A percentile compares a stretch with the other conserved stretches of the same genome.
phyloP scores from a whole-genome alignment of 2,329 filamentous ascomycete species.

The Ophiobolus disseminans region DNA sequence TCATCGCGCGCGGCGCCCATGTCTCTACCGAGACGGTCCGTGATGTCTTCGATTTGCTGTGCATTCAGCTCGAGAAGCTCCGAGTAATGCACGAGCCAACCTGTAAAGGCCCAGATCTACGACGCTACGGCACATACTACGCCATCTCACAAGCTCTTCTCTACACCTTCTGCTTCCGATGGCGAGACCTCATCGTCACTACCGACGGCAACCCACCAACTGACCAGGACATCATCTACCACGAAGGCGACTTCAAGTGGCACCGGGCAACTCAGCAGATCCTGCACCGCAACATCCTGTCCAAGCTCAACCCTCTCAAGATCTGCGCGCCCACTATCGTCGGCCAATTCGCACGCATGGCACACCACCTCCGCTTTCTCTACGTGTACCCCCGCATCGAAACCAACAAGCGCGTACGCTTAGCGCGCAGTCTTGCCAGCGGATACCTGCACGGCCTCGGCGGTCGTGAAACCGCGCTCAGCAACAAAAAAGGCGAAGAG shows the following conservation, averaged over 20 bases:
- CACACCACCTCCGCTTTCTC: slow-evolving; percentile 83
- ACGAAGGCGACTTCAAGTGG: slow-evolving; percentile 80
- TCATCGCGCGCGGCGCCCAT: slow-evolving; percentile 87
- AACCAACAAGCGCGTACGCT: slow-evolving; percentile 86
- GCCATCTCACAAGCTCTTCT: slow-evolving; percentile 85
- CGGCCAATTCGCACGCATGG: slow-evolving; percentile 86
- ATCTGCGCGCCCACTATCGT: slow-evolving; percentile 92
- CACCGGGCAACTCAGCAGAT: slow-evolving; percentile 75
- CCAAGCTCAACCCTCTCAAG: slow-evolving; percentile 90
- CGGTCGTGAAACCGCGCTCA: slow-evolving; percentile 62
- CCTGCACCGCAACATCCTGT: slow-evolving; percentile 80
- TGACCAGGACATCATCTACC: slow-evolving; percentile 63
- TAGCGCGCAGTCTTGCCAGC: slow-evolving; percentile 72
- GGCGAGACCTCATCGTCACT: slow-evolving; percentile 81
- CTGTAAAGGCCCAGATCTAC: slow-evolving; percentile 84
- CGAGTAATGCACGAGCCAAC: slow-evolving; percentile 73
- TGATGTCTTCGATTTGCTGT: slow-evolving; percentile 80
- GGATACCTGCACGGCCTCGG: slow-evolving; percentile 54
- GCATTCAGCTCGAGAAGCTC: slow-evolving; percentile 77
- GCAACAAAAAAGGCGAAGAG: slow-evolving; percentile 70
- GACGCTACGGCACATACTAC: slow-evolving; percentile 85
- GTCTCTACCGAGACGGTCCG: slow-evolving; percentile 79
- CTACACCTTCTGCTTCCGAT: slow-evolving; percentile 98
- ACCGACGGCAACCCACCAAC: slow-evolving; percentile 53
- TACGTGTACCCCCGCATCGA: slow-evolving; percentile 90